Evolutionary conservation across 179 eudicot species (phyloP).

Genomic region (Monotropa hypopitys): DNA sequence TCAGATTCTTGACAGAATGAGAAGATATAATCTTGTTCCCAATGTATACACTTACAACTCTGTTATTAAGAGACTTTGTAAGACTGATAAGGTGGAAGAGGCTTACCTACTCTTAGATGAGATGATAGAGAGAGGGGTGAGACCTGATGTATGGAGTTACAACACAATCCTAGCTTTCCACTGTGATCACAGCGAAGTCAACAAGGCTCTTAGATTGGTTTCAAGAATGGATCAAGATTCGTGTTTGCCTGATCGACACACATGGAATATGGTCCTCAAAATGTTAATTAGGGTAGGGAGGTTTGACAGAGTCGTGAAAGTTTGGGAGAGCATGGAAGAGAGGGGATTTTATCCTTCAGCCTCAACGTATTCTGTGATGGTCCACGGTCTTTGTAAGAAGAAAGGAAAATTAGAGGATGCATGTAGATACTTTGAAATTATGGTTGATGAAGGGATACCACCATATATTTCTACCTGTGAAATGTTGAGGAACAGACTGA

Average conservation of each 20-base stretch:
- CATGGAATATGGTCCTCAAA: constrained; percentile 74
- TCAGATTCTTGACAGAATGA: constrained; percentile 71
- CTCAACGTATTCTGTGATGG: constrained; percentile 70
- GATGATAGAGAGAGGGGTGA: constrained; percentile 41
- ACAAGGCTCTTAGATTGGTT: constrained; percentile 39
- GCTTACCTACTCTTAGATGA: constrained; percentile 56
- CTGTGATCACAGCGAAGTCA: constrained; percentile 62
- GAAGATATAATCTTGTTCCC: constrained; percentile 53
- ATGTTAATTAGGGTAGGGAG: constrained; percentile 68
- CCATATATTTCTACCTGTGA: constrained; percentile 63
- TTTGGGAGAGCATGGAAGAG: constrained; percentile 59
- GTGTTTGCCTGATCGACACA: constrained; percentile 58
- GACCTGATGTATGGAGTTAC: constrained; percentile 74
- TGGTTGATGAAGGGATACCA: constrained; percentile 92
- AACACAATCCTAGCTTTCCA: constrained; percentile 54
- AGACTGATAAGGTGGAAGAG: constrained; percentile 46
- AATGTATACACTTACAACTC: constrained; percentile 73
- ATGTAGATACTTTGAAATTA: constrained; percentile 59
- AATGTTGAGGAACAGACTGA: constrained; percentile 50
- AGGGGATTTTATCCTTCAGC: constrained; percentile 61
- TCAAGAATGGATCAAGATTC: constrained; percentile 48
- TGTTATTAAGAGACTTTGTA: constrained; percentile 50
- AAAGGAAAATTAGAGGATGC: constrained; percentile 69
- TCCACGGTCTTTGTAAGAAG: constrained; percentile 78
- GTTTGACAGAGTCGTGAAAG: constrained; percentile 45